Conservation (phyloP, 306 rosid genomes). For the Fagus sylvatica region DNA sequence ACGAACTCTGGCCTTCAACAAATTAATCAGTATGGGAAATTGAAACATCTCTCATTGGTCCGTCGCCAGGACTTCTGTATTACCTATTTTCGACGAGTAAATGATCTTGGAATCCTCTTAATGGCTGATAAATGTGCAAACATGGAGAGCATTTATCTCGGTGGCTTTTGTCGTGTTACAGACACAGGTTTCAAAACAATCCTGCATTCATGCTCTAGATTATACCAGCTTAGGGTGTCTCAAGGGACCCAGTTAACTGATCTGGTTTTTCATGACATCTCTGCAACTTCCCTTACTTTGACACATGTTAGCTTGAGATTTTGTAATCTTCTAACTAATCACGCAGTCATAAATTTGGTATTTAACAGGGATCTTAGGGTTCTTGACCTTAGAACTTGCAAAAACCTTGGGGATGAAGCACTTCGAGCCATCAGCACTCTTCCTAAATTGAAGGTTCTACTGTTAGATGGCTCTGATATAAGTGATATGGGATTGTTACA, state of each 20-base stretch:
- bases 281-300: constrained; percentile 84
- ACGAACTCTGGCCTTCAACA: constrained; percentile 89
- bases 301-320: constrained; percentile 82
- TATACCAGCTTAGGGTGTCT: constrained; percentile 82
- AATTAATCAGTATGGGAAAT: constrained; percentile 73
- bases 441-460: constrained; percentile 57
- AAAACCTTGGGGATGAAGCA: constrained; percentile 82
- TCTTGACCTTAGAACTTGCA: constrained; percentile 87
- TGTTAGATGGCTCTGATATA: constrained; percentile 78
- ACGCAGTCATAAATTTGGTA: constrained; percentile 63
- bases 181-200: constrained; percentile 95
- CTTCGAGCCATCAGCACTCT: constrained; percentile 65
- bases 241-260: constrained; percentile 89
- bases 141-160: constrained; percentile 86
- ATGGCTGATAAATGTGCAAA: constrained; percentile 84
- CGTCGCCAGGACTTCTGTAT: constrained; percentile 76
- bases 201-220: constrained; percentile 77
- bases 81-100: constrained; percentile 79
- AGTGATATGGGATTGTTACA: constrained; percentile 70
- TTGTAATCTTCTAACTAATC: constrained; percentile 79
- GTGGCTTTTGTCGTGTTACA: constrained; percentile 96
- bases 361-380: constrained; percentile 75
- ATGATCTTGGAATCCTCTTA: constrained; percentile 83
- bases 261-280: constrained; percentile 86
- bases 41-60: constrained; percentile 82